phyloP scores from a whole-genome alignment of 2,329 filamentous ascomycete species.

The Clonostachys rosea region DNA sequence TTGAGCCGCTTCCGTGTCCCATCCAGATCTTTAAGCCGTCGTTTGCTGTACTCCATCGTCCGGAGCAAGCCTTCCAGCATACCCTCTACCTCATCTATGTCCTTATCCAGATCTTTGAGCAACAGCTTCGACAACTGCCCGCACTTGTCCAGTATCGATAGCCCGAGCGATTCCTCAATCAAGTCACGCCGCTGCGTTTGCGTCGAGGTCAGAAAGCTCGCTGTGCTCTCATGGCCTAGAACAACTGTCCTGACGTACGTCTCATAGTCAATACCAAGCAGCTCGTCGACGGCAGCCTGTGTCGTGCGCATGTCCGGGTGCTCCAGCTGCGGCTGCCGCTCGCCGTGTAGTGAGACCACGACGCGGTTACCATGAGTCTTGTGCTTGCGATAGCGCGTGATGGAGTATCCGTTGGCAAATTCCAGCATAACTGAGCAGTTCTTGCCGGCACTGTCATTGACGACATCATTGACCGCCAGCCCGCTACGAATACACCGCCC shows the following conservation, averaged over 20 bases:
- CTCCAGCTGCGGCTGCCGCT: slow-evolving; percentile 7
- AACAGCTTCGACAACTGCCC: too few species aligned
- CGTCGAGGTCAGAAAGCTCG: slow-evolving; percentile 9
- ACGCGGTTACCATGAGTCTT: slow-evolving; percentile 6
- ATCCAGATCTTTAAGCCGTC: too few species aligned
- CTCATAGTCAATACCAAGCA: slow-evolving; percentile 9
- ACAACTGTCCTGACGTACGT: slow-evolving; percentile 10
- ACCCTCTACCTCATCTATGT: too few species aligned
- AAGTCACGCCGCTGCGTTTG: slow-evolving; percentile 3
- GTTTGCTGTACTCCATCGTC: too few species aligned
- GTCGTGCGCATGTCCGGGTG: slow-evolving; percentile 3
- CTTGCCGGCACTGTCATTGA: slow-evolving; percentile 9
- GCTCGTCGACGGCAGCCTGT: slow-evolving; percentile 8
- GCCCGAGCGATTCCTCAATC: slow-evolving; percentile 3
- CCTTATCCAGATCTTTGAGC: too few species aligned
- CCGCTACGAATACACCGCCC: not conserved
- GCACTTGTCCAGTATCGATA: too few species aligned
- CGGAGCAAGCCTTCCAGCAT: too few species aligned
- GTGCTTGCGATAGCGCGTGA: slow-evolving; percentile 9
- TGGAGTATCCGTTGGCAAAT: slow-evolving; percentile 12
- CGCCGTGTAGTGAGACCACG: slow-evolving; percentile 4
- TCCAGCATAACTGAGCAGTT: slow-evolving; percentile 10
- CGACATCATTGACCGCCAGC: slow-evolving; percentile 6
- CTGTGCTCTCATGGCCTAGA: slow-evolving; percentile 10
- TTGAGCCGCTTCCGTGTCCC: too few species aligned